Percentiles rank a stretch among this genome's conserved stretches.
Conservation (phyloP, 2,329 filamentous ascomycete species). For the Cadophora sp. region DNA sequence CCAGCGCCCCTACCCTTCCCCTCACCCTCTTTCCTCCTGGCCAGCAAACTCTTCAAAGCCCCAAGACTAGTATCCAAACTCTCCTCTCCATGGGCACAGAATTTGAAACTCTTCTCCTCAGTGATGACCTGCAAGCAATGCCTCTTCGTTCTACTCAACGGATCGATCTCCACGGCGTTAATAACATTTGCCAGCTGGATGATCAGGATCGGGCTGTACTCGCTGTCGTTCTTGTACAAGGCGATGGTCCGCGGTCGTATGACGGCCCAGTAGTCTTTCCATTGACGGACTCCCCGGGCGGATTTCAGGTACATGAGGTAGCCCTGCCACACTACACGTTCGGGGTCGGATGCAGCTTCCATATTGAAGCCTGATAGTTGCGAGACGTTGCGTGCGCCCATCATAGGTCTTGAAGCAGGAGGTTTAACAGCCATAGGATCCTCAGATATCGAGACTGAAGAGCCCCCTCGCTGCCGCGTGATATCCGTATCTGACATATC, state of each 20-base stretch:
- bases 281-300: constrained; percentile 84
- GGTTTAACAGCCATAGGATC: constrained; percentile 44
- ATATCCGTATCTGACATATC: constrained; percentile 80
- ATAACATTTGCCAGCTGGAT: constrained; percentile 80
- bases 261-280: constrained; percentile 95
- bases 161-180: constrained; percentile 91
- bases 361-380: constrained; percentile 63
- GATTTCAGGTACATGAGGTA: constrained; percentile 86
- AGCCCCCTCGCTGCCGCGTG: constrained; percentile 47
- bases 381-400: constrained; percentile 61
- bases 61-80: constrained; percentile 83
- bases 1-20: constrained; percentile 20
- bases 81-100: constrained; percentile 83
- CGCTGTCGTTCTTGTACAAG: constrained; percentile 90
- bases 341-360: constrained; percentile 66
- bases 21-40: constrained; percentile 66
- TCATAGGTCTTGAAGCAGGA: constrained; percentile 43
- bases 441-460: constrained; percentile 41
- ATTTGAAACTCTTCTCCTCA: constrained; percentile 84
- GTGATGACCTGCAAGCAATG: constrained; percentile 93
- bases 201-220: constrained; percentile 87
- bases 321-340: constrained; percentile 93
- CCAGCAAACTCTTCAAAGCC: constrained; percentile 85
- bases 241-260: constrained; percentile 84
- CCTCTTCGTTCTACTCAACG: constrained; percentile 81